Conservation (phyloP, 768 basidiomycete genomes). For the Xerocomus potaroensis region DNA sequence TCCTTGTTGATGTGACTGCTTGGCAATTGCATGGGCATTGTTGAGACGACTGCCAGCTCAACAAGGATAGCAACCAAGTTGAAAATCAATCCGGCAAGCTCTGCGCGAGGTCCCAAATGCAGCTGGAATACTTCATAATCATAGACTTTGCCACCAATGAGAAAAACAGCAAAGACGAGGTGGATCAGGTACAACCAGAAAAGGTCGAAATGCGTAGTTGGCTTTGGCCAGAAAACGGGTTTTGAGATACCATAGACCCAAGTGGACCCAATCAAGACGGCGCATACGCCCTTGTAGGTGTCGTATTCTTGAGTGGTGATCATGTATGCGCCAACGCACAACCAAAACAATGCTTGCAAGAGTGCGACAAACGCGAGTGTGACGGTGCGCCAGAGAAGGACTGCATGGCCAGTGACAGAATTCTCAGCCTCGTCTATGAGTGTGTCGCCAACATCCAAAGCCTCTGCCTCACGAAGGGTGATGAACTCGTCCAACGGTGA, state of each 20-base stretch:
- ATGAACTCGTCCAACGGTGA: slow-evolving; percentile 39
- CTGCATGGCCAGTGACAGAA: not conserved
- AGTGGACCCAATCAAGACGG: slow-evolving; percentile 46
- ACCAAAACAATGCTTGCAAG: slow-evolving; percentile 53
- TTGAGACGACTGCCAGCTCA: slow-evolving; percentile 45
- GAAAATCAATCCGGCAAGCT: slow-evolving; percentile 24
- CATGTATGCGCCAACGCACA: slow-evolving; percentile 53
- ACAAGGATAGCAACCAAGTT: slow-evolving; percentile 44
- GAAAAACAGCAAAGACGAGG: slow-evolving; percentile 41
- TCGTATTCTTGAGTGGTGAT: slow-evolving; percentile 36
- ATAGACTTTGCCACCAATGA: slow-evolving; percentile 53
- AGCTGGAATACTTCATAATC: slow-evolving; percentile 41
- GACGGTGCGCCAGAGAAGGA: slow-evolving; percentile 58
- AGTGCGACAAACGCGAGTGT: slow-evolving; percentile 56
- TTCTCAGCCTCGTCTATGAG: not conserved
- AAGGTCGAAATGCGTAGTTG: slow-evolving; percentile 62
- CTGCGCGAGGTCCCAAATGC: slow-evolving; percentile 35
- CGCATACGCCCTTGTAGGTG: slow-evolving; percentile 34
- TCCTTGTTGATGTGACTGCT: slow-evolving; percentile 44
- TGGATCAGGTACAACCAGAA: slow-evolving; percentile 54
- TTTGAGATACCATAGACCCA: slow-evolving; percentile 68
- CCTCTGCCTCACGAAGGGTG: slow-evolving; percentile 54
- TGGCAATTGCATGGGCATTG: slow-evolving; percentile 68
- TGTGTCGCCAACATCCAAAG: slow-evolving; percentile 29
- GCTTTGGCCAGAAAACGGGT: slow-evolving; percentile 47